A percentile compares a stretch with the other conserved stretches of the same genome.
These are phyloP conservation scores for Candida manassasensis DNA, from an alignment of 805 yeast genomes.

Conservation along the genomic window DNA sequence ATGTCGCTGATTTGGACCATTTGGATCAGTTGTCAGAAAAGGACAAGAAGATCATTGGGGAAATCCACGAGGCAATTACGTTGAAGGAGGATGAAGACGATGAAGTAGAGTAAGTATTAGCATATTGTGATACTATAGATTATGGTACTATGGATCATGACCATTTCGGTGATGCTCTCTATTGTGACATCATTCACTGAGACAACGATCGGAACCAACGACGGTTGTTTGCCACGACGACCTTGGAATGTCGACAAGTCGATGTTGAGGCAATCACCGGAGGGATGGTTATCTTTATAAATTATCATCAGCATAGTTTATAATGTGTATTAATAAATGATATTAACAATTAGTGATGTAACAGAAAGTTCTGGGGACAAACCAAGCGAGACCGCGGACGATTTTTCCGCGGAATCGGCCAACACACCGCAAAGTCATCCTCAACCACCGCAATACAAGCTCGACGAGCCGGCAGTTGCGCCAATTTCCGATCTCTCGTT, in stretches of 20 bases:
- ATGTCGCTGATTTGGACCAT: constrained; percentile 60
- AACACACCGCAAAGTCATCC: neutral
- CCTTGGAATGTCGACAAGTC: too few relatives aligned
- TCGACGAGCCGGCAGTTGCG: constrained; percentile 10
- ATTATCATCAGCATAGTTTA: neutral
- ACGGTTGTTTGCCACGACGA: too few relatives aligned
- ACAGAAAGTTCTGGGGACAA: too few relatives aligned
- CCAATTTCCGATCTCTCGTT: constrained; percentile 26
- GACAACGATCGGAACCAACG: too few relatives aligned
- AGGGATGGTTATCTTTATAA: neutral
- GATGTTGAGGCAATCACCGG: too few relatives aligned
- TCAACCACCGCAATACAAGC: too few relatives aligned
- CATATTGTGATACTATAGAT: too few relatives aligned
- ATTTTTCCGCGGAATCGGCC: neutral
- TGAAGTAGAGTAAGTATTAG: too few relatives aligned
- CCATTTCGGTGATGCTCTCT: too few relatives aligned
- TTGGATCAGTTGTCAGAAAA: constrained; percentile 51
- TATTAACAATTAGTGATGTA: neutral
- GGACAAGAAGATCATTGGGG: constrained; percentile 47
- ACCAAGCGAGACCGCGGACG: neutral
- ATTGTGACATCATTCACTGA: too few relatives aligned
- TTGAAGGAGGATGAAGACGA: constrained; percentile 30
- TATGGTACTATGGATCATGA: too few relatives aligned
- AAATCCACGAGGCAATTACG: constrained; percentile 45
- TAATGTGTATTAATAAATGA: constrained; percentile 10